Conservation (phyloP, 129 eudicot species). For the Ambrosia trifida region DNA sequence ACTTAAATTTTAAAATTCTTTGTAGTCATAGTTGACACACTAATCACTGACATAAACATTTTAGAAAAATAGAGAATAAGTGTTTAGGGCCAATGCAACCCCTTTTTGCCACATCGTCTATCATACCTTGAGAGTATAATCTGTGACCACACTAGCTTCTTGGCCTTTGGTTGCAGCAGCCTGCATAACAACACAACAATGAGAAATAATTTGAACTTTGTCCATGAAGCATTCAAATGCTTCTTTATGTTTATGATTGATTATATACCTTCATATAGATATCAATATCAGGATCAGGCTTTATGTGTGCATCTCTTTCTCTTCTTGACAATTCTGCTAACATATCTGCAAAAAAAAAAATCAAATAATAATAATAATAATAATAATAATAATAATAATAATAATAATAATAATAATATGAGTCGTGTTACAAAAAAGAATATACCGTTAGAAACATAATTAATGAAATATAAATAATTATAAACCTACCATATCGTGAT, state of each 20-base stretch:
- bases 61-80: not conserved
- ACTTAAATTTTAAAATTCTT: not conserved
- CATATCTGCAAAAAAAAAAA: constrained; percentile 34
- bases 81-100: not conserved
- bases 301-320: constrained; percentile 60
- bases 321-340: constrained; percentile 21
- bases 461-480: not conserved
- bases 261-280: constrained; percentile 70
- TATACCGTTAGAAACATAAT: not conserved
- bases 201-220: not conserved
- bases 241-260: not conserved
- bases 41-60: not conserved
- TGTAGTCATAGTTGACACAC: not conserved
- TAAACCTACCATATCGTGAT: constrained; percentile 43
- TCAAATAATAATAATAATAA: too few species aligned
- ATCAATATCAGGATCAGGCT: constrained; percentile 89
- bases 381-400: too few species aligned
- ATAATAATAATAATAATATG: too few species aligned
- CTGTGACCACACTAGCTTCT: constrained; percentile 69
- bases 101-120: not conserved
- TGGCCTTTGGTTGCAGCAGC: constrained; percentile 67
- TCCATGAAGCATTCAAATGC: not conserved
- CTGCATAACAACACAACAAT: constrained; percentile 37
- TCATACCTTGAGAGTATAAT: constrained; percentile 71
- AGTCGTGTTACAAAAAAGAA: not conserved